Percentiles rank a stretch among this genome's conserved stretches.
Conservation (phyloP, 306 rosid species). For the Gastrolobium bilobum region DNA sequence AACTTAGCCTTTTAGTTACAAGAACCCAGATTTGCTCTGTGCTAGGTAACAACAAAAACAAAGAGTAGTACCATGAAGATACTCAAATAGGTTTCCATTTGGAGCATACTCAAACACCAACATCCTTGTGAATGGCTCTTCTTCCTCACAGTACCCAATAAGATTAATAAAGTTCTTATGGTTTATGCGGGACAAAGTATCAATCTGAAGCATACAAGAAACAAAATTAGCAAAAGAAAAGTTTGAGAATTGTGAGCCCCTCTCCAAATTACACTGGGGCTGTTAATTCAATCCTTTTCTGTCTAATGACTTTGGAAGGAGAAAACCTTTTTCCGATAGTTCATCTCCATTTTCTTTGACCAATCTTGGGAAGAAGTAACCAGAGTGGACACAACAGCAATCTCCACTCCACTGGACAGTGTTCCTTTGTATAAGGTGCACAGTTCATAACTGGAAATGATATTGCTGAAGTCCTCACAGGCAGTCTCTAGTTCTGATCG, state of each 20-base stretch:
- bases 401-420: constrained; percentile 91
- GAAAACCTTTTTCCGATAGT: constrained; percentile 79
- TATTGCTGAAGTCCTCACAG: constrained; percentile 97
- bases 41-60: constrained; percentile 7
- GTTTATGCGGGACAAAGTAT: constrained; percentile 77
- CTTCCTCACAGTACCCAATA: constrained; percentile 91
- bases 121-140: constrained; percentile 91
- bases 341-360: constrained; percentile 72
- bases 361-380: constrained; percentile 69
- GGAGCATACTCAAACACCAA: constrained; percentile 96
- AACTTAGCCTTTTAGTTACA: constrained; percentile 23
- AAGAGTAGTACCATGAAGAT: constrained; percentile 77
- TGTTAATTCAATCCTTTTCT: background rate
- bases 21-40: background rate
- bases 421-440: constrained; percentile 87
- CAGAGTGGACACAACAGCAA: constrained; percentile 81
- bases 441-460: constrained; percentile 57
- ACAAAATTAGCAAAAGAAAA: constrained; percentile 12
- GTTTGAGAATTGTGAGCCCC: constrained; percentile 11
- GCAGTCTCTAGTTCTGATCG: constrained; percentile 83
- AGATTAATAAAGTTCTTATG: constrained; percentile 95
- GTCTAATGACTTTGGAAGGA: constrained; percentile 26
- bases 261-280: background rate
- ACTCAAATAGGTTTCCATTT: constrained; percentile 81
- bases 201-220: constrained; percentile 69